Evolutionary conservation across 2,329 filamentous ascomycete genomes (phyloP).

Genomic region (Penicillium sp.): DNA sequence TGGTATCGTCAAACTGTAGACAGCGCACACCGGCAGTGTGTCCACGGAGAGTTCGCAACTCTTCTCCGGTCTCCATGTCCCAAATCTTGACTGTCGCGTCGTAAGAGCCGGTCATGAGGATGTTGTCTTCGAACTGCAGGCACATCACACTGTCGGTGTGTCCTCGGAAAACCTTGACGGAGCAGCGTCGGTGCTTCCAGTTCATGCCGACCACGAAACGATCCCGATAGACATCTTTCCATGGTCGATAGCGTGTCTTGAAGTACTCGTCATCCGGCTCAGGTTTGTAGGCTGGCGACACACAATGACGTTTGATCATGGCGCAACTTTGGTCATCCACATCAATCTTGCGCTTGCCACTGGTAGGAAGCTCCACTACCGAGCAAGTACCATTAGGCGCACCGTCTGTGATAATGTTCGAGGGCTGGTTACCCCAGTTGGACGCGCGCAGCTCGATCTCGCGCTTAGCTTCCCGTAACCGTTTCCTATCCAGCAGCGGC

Average conservation of each 20-base stretch:
- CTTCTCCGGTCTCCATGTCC: conserved; percentile 87
- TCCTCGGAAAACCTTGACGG: conserved; percentile 81
- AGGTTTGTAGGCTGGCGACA: conserved; percentile 32
- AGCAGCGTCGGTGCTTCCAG: conserved; percentile 94
- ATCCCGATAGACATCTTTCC: conserved; percentile 98
- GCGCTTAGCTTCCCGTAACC: conserved; percentile 82
- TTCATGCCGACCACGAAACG: conserved; percentile 95
- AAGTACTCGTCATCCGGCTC: conserved; percentile 56
- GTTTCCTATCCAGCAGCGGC: conserved; percentile 85
- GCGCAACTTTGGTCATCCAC: conserved; percentile 36
- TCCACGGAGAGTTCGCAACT: conserved; percentile 81
- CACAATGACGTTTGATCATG: conserved; percentile 42
- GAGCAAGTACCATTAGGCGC: conserved; percentile 30
- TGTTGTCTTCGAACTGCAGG: conserved; percentile 82
- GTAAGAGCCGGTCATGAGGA: conserved; percentile 92
- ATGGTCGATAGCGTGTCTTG: conserved; percentile 67
- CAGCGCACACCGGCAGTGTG: conserved; percentile 85
- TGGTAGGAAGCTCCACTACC: conserved; percentile 17
- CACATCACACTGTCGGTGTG: conserved; percentile 88
- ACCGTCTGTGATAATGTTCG: conserved; percentile 41
- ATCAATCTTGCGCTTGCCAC: conserved; percentile 39
- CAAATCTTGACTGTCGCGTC: conserved; percentile 95
- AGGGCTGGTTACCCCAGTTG: conserved; percentile 63
- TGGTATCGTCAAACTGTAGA: conserved; percentile 89
- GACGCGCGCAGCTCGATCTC: conserved; percentile 76